A percentile compares a stretch with the other conserved stretches of the same genome.
These are phyloP conservation scores for Angomonas deanei DNA, from an alignment of 208 protist species.

Conservation along the genomic window DNA sequence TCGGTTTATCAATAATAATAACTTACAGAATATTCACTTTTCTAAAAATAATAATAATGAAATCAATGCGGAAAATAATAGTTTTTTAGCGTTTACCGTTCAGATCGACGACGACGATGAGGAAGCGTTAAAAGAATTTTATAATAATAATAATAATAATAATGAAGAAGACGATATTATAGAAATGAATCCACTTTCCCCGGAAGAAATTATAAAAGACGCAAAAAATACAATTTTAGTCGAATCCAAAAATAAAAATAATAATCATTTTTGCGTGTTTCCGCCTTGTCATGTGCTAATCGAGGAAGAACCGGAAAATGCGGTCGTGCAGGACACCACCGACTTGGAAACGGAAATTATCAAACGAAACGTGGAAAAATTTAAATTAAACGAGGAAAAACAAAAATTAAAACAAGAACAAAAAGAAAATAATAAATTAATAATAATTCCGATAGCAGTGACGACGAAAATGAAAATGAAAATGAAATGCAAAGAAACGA, in stretches of 20 bases:
- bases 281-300: slow-evolving; percentile 68
- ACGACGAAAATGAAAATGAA: slow-evolving; percentile 1
- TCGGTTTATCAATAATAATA: slow-evolving; percentile 14
- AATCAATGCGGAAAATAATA: background rate
- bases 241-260: background rate
- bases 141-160: slow-evolving; percentile 6
- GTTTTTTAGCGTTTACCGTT: background rate
- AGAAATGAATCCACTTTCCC: slow-evolving; percentile 27
- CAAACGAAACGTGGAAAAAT: slow-evolving; percentile 32
- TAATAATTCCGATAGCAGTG: background rate
- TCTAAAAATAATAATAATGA: background rate
- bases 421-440: background rate
- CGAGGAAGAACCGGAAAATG: slow-evolving; percentile 50
- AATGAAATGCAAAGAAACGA: slow-evolving; percentile 39
- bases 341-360: slow-evolving; percentile 61
- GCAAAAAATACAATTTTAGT: background rate
- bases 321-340: slow-evolving; percentile 44
- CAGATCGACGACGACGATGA: slow-evolving; percentile 31
- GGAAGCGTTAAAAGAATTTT: slow-evolving; percentile 6
- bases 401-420: background rate
- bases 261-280: slow-evolving; percentile 14
- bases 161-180: slow-evolving; percentile 29
- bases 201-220: slow-evolving; percentile 6
- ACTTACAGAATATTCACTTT: background rate
- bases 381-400: background rate